phyloP scores from a whole-genome alignment of 805 yeast species.

The Grigorovia transvaalensis region DNA sequence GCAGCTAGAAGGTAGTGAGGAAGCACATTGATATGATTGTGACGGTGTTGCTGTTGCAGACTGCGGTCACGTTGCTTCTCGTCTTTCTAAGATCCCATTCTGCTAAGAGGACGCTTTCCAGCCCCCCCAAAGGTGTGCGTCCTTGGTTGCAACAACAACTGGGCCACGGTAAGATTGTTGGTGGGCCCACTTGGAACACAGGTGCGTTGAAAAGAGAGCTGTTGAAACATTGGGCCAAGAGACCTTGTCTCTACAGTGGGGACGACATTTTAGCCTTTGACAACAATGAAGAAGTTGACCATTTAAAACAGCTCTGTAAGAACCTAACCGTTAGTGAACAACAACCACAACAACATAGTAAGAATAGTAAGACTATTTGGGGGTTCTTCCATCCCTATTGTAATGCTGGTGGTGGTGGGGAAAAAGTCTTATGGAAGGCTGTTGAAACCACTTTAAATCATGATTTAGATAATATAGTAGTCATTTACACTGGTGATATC shows the following conservation, averaged over 20 bases:
- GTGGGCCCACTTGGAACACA: slow-evolving; percentile 9
- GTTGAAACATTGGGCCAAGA: slow-evolving; percentile 21
- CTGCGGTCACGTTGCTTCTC: background rate
- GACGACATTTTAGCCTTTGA: background rate
- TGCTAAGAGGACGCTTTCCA: slow-evolving; percentile 1
- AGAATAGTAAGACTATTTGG: slow-evolving; percentile 32
- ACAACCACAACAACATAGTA: background rate
- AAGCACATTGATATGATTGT: background rate
- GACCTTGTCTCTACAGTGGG: slow-evolving; percentile 21
- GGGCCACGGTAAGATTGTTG: background rate
- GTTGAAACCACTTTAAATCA: slow-evolving; percentile 54
- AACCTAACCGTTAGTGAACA: background rate
- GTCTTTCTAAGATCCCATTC: slow-evolving; percentile 8
- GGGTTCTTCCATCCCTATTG: slow-evolving; percentile 96
- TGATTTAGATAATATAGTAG: slow-evolving; percentile 43
- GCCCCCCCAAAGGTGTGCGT: background rate
- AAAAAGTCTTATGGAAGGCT: slow-evolving; percentile 92
- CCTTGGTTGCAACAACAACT: background rate
- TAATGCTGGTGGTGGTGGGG: slow-evolving; percentile 98
- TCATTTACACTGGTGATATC: slow-evolving; percentile 61
- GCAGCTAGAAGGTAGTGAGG: background rate
- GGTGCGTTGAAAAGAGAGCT: slow-evolving; percentile 32
- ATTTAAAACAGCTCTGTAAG: background rate
- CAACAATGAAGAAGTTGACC: background rate
- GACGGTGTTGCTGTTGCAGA: slow-evolving; percentile 1